phyloP scores from a whole-genome alignment of 352 stramenopile species.

The Phytophthora quininea region DNA sequence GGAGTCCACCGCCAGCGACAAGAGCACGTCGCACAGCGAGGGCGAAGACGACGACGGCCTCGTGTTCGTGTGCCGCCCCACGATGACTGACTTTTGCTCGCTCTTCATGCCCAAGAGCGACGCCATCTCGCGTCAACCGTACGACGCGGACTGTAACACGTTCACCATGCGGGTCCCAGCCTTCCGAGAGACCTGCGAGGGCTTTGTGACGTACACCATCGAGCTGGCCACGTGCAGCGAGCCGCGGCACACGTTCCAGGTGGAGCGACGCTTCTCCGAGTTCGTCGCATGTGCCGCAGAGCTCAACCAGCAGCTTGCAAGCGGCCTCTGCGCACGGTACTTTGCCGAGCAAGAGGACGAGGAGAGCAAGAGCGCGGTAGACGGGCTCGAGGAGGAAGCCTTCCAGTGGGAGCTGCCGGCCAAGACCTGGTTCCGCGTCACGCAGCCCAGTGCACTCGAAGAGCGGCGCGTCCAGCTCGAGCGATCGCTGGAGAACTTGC shows the following conservation, averaged over 20 bases:
- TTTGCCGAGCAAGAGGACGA: conserved; percentile 10
- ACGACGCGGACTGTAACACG: conserved; percentile 27
- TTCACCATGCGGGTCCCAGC: conserved; percentile 64
- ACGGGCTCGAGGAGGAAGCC: background rate
- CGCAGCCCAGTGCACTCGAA: conserved; percentile 59
- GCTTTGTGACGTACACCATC: conserved; percentile 72
- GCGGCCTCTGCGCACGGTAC: conserved; percentile 18
- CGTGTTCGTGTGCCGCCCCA: conserved; percentile 67
- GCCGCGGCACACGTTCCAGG: conserved; percentile 48
- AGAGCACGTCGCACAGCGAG: conserved; percentile 33
- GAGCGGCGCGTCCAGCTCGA: conserved; percentile 69
- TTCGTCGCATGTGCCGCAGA: conserved; percentile 65
- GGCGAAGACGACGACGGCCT: conserved; percentile 50
- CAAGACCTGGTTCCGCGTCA: conserved; percentile 85
- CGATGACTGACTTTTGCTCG: conserved; percentile 67
- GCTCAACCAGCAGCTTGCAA: conserved; percentile 48
- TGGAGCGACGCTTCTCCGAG: conserved; percentile 81
- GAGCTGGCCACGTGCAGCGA: conserved; percentile 44
- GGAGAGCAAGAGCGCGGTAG: conserved; percentile 12
- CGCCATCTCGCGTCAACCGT: conserved; percentile 7
- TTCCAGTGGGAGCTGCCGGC: conserved; percentile 72
- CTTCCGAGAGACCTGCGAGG: conserved; percentile 71
- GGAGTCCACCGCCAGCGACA: conserved; percentile 18
- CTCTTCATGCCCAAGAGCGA: conserved; percentile 47
- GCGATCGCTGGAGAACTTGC: conserved; percentile 50